Conservation (phyloP, 768 basidiomycete species). For the Rhodosporidiobolus odoratus region DNA sequence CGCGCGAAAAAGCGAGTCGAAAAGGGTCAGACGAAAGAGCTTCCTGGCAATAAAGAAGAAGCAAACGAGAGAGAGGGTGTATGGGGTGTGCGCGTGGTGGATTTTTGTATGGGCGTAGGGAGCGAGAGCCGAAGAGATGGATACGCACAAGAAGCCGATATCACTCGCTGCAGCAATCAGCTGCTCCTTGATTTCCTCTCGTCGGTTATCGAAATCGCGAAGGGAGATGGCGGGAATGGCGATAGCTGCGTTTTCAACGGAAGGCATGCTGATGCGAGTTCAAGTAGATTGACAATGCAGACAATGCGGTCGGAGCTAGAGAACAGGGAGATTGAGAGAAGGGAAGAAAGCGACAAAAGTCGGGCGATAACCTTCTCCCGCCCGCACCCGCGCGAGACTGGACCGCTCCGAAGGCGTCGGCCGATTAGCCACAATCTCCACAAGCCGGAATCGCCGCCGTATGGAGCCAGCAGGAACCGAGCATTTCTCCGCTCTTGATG, state of each 20-base stretch:
- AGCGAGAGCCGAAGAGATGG: neutral
- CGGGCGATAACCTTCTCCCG: no score
- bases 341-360: neutral
- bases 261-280: constrained; percentile 11
- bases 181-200: constrained; percentile 41
- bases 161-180: constrained; percentile 40
- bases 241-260: neutral
- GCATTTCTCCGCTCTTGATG: no score
- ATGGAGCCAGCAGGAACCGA: no score
- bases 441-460: no score
- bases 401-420: neutral
- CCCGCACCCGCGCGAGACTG: no score
- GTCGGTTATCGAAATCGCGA: constrained; percentile 40
- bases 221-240: constrained; percentile 38
- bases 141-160: constrained; percentile 43
- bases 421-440: neutral
- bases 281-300: no score
- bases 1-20: no score
- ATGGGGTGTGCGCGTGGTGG: no score
- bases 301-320: no score
- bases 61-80: neutral
- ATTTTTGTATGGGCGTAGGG: neutral
- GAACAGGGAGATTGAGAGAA: neutral
- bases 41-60: neutral
- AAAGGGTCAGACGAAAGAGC: neutral